Evolutionary conservation across 345 rosid genomes (phyloP), one percentile per base, ranked within the genome.

Genomic region (Eucalyptus regnans): DNA sequence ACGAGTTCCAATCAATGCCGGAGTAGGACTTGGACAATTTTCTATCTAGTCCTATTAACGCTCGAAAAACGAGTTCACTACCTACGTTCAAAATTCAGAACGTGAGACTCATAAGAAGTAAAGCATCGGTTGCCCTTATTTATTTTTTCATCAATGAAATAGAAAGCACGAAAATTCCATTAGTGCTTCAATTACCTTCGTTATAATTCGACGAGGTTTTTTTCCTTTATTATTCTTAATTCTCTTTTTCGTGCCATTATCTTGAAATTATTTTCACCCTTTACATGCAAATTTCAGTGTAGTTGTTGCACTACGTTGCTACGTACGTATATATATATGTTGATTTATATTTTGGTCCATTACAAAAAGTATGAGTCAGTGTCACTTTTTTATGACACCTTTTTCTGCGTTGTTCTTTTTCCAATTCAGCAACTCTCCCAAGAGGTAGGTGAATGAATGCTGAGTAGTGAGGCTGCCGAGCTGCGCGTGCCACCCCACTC

Each of bases 51-150:
- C 31, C 3, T 60, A 3, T 60, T n/a, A 14, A 14, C 3, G 5
- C 37, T n/a, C 37, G 18, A 15, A 64, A 6, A 7, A 64, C 2
- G 14, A 2, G 37, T 7, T 60, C 18, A 14, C 1, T n/a, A 29
- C 16, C 68, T 29, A 7, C 17, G 1, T 64, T 9, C 18, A n/a
- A n/a, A 14, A 14, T 64, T 64, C 37, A 14, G 3, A n/a, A 7
- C 1, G 5, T 17, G 18, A 4, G 37, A 1, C 18, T 14, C 5
- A 8, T 14, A 13, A 64, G 18, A n/a, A 5, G 31, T 13, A 7
- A 64, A 7, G 7, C 37, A 14, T n/a, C 20, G 20, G 2, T 14
- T 20, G 3, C 4, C 8, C 13, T 9, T 5, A 27, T 33, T 25
- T 29, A 60, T 12, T 5, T 12, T 23, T 5, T 25, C 7, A 25